phyloP scores from a whole-genome alignment of 306 rosid species.

The Pueraria montana region DNA sequence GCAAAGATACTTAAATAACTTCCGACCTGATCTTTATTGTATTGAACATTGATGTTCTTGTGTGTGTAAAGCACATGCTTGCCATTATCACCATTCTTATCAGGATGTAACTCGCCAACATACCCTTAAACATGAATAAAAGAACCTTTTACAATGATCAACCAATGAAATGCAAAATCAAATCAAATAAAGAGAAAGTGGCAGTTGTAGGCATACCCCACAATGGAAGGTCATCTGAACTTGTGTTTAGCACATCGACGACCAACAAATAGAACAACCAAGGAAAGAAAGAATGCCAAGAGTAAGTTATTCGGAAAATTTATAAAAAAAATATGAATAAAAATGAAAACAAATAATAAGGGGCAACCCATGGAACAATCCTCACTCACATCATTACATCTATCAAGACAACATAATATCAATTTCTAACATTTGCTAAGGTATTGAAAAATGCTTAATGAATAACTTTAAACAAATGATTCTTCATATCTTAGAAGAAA shows the following conservation, averaged over 20 bases:
- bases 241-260: constrained; percentile 53
- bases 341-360: background rate
- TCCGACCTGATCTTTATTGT: constrained; percentile 96
- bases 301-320: constrained; percentile 54
- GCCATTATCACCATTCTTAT: constrained; percentile 82
- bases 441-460: constrained; percentile 14
- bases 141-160: constrained; percentile 40
- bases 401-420: constrained; percentile 40
- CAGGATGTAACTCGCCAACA: constrained; percentile 89
- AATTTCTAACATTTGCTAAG: background rate
- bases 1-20: constrained; percentile 40
- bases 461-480: constrained; percentile 1
- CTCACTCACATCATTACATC: constrained; percentile 29
- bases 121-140: constrained; percentile 66
- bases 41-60: constrained; percentile 74
- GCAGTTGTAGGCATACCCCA: constrained; percentile 78
- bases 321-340: background rate
- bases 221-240: constrained; percentile 95
- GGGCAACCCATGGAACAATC: constrained; percentile 16
- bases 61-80: constrained; percentile 93
- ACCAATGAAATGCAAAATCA: constrained; percentile 41
- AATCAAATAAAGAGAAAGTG: constrained; percentile 33
- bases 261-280: constrained; percentile 55
- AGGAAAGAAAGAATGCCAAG: constrained; percentile 41
- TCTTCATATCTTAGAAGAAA: background rate